Evolutionary conservation across 2,329 filamentous ascomycete genomes (phyloP), one percentile per base, ranked within the genome.

Genomic region (Exophiala sp.): DNA sequence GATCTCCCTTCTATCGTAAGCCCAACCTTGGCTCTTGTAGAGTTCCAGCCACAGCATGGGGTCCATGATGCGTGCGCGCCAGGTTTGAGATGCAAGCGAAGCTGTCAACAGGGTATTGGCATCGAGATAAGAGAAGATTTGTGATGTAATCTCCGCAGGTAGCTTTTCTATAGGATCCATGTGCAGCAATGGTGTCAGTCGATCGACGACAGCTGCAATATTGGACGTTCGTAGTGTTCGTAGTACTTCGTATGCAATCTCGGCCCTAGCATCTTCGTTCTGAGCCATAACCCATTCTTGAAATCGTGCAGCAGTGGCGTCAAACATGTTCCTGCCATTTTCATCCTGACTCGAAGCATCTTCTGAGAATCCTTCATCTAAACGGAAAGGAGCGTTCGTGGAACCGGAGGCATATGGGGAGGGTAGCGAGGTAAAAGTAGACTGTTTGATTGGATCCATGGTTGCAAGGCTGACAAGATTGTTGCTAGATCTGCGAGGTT

Each of bases 151-250:
- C 69, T 99, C 94, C 21, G 89, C 84, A 0, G 94, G 94, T 0
- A 99, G 82, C 65, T 89, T 85, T 60, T 83, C 77, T 39, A 96
- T 84, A 50, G 96, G 96, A 72, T 99, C 89, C 72, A 96, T 92
- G 71, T 96, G 91, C 2, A 97, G 84, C 48, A 91, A 81, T 3
- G 91, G 89, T 58, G 86, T 88, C 14, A 96, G 75, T 59, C 86
- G 82, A 50, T 91, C 83, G 43, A 96, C 89, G 49, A 96, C 88
- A 41, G 86, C 80, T 46, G 87, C 85, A 55, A 96, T 85, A 50
- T 85, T 83, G 5, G 88, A 88, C 1, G 90, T 95, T 14, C 88
- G 88, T 24, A 96, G 78, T 52, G 87, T 85, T 54, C 86, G 82
- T 51, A 96, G 78, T 20, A 96, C 80, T 42, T 83, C 80, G 73